Base-by-base conservation (phyloP, 2,329 filamentous ascomycete species). In the Fonsecaea nubica region DNA sequence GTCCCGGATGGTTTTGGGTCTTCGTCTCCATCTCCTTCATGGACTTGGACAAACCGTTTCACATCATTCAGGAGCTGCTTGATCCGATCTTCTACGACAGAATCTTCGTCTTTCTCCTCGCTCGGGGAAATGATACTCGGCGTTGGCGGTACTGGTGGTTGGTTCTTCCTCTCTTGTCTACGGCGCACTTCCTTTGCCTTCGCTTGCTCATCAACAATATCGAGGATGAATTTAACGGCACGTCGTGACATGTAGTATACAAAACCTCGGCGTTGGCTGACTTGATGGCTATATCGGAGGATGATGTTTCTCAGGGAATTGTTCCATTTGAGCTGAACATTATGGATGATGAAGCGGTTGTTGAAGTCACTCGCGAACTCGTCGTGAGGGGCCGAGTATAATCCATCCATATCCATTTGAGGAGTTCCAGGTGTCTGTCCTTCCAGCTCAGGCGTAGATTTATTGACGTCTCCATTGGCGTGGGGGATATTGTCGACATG, bases 241-340 rank as follows among this genome's bases (percentile, higher is more conserved):
- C 93, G 89, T 55, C 94, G 88, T 10, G 96, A 98, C 80, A 98
- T 90, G 79, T 99, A 99, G 81, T 99, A 99, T 35, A 99, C 90
- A 75, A 99, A 98, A 60, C 95, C 96, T 72, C 95, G 89, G 59
- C 95, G 87, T 79, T 99, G 96, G 76, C 93, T 93, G 74, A 96
- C 95, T 81, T 99, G 95, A 76, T 99, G 95, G 69, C 95, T 96
- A 77, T 99, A 99, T 30, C 95, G 92, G 48, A 99, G 86, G 58
- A 99, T 95, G 74, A 97, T 97, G 75, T 99, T 98, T 66, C 95
- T 89, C 42, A 99, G 81, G 10, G 93, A 87, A 74, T 99, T 99
- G 81, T 97, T 98, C 95, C 95, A 99, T 78, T 99, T 99, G 64
- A 99, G 82, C 75, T 99, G 95, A 76, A 96, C 87, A 74, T 99